phyloP scores from a whole-genome alignment of 1,139 yeast genomes.

The Saccharomyces pastorianus region DNA sequence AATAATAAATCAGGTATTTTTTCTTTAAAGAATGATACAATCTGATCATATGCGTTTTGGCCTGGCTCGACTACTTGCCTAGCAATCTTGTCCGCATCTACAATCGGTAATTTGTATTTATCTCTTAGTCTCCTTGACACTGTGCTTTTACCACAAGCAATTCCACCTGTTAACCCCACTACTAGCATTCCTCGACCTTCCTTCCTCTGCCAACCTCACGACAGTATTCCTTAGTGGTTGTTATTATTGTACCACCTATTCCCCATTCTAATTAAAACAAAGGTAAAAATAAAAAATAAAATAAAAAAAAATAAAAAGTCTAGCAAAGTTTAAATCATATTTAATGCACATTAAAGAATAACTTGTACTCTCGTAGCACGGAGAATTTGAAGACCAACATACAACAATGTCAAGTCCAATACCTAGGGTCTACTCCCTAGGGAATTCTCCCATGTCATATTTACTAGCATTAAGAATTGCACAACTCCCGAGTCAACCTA shows the following conservation, averaged over 20 bases:
- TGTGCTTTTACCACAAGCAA: slow-evolving; percentile 91
- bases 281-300: background rate
- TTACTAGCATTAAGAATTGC: slow-evolving; percentile 35
- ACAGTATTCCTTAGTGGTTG: background rate
- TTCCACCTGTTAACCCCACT: slow-evolving; percentile 92
- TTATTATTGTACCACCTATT: background rate
- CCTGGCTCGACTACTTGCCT: slow-evolving; percentile 81
- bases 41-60: slow-evolving; percentile 54
- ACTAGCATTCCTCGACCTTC: slow-evolving; percentile 48
- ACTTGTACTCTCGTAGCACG: background rate
- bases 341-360: background rate
- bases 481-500: slow-evolving; percentile 29
- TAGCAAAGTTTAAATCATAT: background rate
- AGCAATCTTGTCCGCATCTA: slow-evolving; percentile 90
- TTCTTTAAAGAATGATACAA: slow-evolving; percentile 51
- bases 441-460: slow-evolving; percentile 39
- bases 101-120: slow-evolving; percentile 47
- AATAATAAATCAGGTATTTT: slow-evolving; percentile 49
- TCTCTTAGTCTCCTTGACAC: slow-evolving; percentile 56
- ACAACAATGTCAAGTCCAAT: slow-evolving; percentile 8
- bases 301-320: background rate
- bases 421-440: slow-evolving; percentile 36
- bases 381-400: background rate
- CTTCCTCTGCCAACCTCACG: no score
- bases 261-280: background rate